Conservation (phyloP, 2,329 filamentous ascomycete species). For the Diaporthe eres region DNA sequence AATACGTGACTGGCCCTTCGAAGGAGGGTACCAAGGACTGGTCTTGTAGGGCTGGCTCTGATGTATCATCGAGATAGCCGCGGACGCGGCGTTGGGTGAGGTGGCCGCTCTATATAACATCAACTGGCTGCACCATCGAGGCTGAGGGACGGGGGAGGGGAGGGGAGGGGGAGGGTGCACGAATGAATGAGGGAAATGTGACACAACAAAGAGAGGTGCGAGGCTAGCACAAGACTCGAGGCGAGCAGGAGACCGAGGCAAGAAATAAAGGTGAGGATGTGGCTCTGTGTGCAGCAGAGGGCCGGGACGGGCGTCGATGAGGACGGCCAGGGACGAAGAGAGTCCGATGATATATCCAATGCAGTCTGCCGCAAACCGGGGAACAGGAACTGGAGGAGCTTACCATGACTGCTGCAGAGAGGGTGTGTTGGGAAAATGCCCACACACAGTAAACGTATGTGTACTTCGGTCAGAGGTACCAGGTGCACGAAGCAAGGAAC, state of each 20-base stretch:
- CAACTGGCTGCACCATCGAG: slow-evolving; percentile 50
- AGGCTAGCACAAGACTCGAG: slow-evolving; percentile 20
- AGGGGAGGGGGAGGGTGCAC: slow-evolving; percentile 1
- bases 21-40: slow-evolving; percentile 42
- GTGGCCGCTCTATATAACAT: slow-evolving; percentile 52
- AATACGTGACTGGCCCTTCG: slow-evolving; percentile 41
- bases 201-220: slow-evolving; percentile 12
- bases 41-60: slow-evolving; percentile 54
- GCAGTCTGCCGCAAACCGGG: slow-evolving; percentile 59
- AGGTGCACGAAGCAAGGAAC: slow-evolving; percentile 34
- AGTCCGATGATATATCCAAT: slow-evolving; percentile 60
- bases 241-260: slow-evolving; percentile 23
- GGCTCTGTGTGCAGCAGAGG: slow-evolving; percentile 38
- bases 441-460: slow-evolving; percentile 49
- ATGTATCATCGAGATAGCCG: slow-evolving; percentile 55
- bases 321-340: slow-evolving; percentile 40
- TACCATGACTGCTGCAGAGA: slow-evolving; percentile 64
- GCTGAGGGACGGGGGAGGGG: slow-evolving; percentile 45
- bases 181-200: background rate
- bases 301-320: slow-evolving; percentile 48
- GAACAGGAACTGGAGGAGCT: slow-evolving; percentile 55
- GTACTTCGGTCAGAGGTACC: slow-evolving; percentile 43
- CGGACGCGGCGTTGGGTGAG: slow-evolving; percentile 62
- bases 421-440: slow-evolving; percentile 54
- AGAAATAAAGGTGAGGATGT: slow-evolving; percentile 28